A percentile compares a stretch with the other conserved stretches of the same genome.
Conservation (phyloP, 2,329 filamentous ascomycete genomes). For the Cercospora sp. region DNA sequence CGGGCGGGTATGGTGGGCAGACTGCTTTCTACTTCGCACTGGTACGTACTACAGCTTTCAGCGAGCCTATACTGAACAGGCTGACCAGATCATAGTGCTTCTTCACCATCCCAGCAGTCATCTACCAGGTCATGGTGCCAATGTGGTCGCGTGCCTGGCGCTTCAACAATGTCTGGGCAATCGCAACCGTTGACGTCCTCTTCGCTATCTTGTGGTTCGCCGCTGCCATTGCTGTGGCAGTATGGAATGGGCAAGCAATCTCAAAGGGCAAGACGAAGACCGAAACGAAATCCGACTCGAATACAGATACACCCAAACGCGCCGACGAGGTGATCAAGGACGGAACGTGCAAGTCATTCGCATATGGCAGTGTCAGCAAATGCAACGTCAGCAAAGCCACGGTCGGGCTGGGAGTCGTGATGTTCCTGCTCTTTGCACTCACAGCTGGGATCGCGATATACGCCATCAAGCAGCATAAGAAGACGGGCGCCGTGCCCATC, state of each 20-base stretch:
- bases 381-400: constrained; percentile 59
- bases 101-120: constrained; percentile 57
- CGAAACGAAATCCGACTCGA: background rate
- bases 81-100: constrained; percentile 52
- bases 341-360: constrained; percentile 56
- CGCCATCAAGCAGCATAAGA: constrained; percentile 57
- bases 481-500: constrained; percentile 55
- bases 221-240: constrained; percentile 57
- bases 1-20: constrained; percentile 54
- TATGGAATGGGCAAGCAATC: constrained; percentile 58
- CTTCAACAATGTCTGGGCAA: constrained; percentile 62
- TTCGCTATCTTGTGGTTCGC: constrained; percentile 60
- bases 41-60: constrained; percentile 43
- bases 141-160: constrained; percentile 60
- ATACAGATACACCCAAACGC: constrained; percentile 16
- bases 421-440: constrained; percentile 57
- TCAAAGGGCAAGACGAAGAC: constrained; percentile 48
- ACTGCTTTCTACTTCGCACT: constrained; percentile 59
- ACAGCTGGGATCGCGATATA: constrained; percentile 57
- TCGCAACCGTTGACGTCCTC: constrained; percentile 56
- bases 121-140: constrained; percentile 62
- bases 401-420: constrained; percentile 57
- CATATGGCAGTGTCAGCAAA: constrained; percentile 55
- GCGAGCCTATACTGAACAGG: background rate
- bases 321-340: constrained; percentile 32